Evolutionary conservation across 306 rosid genomes (phyloP).

Genomic region (Inga laurina): DNA sequence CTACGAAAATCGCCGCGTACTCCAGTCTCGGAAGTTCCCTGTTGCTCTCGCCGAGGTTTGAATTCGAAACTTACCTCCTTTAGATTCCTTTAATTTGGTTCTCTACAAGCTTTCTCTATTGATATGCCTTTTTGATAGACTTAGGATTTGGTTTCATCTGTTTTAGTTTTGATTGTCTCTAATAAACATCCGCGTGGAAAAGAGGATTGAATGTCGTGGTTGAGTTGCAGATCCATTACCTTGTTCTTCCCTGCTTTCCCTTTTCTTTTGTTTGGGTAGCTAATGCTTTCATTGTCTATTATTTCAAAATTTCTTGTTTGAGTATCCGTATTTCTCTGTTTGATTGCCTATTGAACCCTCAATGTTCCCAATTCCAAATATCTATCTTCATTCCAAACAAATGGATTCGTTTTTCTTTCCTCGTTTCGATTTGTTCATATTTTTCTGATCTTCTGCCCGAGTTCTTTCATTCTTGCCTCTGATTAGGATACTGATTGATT

Average conservation of each 20-base stretch:
- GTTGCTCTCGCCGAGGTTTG: no score
- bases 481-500: slow-evolving; percentile 14
- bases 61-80: no score
- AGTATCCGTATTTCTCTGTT: slow-evolving; percentile 14
- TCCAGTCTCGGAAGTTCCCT: no score
- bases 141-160: no score
- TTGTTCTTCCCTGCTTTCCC: not conserved
- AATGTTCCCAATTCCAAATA: not conserved
- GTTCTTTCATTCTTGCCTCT: not conserved
- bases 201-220: slow-evolving; percentile 54
- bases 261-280: not conserved
- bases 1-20: no score
- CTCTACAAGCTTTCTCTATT: no score
- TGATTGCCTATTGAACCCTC: not conserved
- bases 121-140: no score
- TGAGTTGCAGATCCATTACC: not conserved
- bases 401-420: not conserved
- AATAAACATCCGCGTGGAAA: slow-evolving; percentile 26
- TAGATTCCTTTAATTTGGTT: no score
- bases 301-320: not conserved
- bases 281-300: not conserved
- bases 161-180: no score
- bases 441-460: not conserved
- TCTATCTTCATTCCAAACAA: no score
- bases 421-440: slow-evolving; percentile 15